phyloP scores from a whole-genome alignment of 108 stramenopile genomes.

The Pelagomonas calceolata region DNA sequence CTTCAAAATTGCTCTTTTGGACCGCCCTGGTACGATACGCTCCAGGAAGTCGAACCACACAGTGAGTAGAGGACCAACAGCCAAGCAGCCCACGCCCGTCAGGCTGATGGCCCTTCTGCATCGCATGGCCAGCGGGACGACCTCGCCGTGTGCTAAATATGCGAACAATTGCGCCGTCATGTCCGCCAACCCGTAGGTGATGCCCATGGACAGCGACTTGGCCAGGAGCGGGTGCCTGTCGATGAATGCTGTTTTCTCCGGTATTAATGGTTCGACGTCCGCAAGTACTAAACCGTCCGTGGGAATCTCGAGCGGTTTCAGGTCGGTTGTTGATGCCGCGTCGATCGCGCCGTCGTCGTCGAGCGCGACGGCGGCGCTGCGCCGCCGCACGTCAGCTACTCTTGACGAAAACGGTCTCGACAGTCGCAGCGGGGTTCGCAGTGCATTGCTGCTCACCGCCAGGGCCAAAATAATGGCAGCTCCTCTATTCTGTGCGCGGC shows the following conservation, averaged over 20 bases:
- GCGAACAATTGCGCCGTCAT: not conserved
- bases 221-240: not conserved
- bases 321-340: too few species aligned
- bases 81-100: not conserved
- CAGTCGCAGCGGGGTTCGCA: too few species aligned
- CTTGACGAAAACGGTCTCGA: too few species aligned
- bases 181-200: not conserved
- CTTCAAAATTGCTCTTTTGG: not conserved
- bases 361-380: too few species aligned
- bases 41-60: constrained; percentile 1
- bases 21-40: not conserved
- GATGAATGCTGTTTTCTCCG: not conserved
- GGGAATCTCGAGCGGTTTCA: too few species aligned
- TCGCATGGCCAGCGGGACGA: not conserved
- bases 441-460: too few species aligned
- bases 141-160: not conserved
- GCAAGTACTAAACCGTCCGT: too few species aligned
- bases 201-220: not conserved
- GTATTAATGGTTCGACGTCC: too few species aligned
- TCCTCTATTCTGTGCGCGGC: too few species aligned
- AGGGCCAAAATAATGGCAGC: too few species aligned
- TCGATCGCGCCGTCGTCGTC: too few species aligned
- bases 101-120: not conserved
- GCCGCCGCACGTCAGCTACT: too few species aligned
- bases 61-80: not conserved